Evolutionary conservation across 805 yeast genomes (phyloP).

Genomic region (Kodamaea sagamina): DNA sequence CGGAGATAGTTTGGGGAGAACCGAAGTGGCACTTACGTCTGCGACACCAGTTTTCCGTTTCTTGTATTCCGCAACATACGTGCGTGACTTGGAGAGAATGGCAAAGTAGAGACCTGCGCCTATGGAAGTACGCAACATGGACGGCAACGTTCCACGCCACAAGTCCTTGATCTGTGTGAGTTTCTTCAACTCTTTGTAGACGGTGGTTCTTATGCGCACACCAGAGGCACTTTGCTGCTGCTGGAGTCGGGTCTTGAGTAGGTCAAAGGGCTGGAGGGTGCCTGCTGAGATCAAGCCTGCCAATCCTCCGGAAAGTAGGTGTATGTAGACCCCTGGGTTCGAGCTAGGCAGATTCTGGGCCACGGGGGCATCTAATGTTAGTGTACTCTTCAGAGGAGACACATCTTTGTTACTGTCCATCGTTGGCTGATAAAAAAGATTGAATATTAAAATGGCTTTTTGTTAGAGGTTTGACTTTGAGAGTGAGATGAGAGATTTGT

Average conservation of each 20-base stretch:
- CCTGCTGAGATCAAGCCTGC: conserved; percentile 86
- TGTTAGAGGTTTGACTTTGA: too few species aligned
- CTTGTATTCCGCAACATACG: conserved; percentile 41
- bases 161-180: conserved; percentile 48
- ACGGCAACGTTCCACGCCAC: conserved; percentile 95
- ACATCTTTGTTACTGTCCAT: conserved; percentile 1
- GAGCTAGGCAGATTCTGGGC: background rate
- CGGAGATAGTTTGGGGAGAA: conserved; percentile 71
- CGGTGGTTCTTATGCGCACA: conserved; percentile 27
- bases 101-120: conserved; percentile 89
- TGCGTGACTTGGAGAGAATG: conserved; percentile 62
- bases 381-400: background rate
- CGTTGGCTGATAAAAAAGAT: background rate
- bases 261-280: conserved; percentile 82
- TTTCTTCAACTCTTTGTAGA: conserved; percentile 45
- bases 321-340: conserved; percentile 32
- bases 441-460: too few species aligned
- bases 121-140: conserved; percentile 83
- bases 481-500: too few species aligned
- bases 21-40: conserved; percentile 32
- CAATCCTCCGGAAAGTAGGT: conserved; percentile 75
- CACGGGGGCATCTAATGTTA: background rate
- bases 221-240: conserved; percentile 37
- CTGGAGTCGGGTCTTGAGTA: conserved; percentile 85
- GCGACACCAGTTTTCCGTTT: conserved; percentile 10